Evolutionary conservation across 2,329 filamentous ascomycete genomes (phyloP), one percentile per base, ranked within the genome.

Genomic region (Truncatella angustata): DNA sequence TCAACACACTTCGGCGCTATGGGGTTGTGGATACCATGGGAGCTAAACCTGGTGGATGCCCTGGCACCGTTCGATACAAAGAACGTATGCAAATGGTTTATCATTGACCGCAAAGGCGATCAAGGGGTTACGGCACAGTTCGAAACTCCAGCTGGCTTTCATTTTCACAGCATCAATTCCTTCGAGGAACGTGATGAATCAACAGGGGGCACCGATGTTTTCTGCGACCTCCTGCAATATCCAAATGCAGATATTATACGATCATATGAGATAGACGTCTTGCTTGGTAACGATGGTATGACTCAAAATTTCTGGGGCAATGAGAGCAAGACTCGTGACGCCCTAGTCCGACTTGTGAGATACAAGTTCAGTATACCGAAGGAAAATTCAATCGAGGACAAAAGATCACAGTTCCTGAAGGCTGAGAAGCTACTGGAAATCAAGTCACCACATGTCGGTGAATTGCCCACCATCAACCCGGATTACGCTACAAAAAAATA

Each of bases 151-250:
- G 79, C 87, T 0, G 85, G 85, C 43, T 95, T 92, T 73, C 86
- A 84, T 68, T 95, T 95, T 67, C 90, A 96, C 69, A 82, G 81
- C 0, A 74, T 90, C 63, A 95, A 95, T 59, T 81, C 88, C 0
- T 94, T 85, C 65, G 88, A 93, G 61, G 80, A 89, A 56, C 57
- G 61, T 0, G 66, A 71, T 26, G 70, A 68, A 5, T 58, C 45
- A 2, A 70, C 74, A 1, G 60, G 64, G 0, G 64, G 63, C 1
- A 53, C 70, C 4, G 75, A 85, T 54, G 74, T 94, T 16, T 73
- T 84, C 26, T 82, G 86, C 50, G 90, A 95, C 55, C 65, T 87
- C 1, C 69, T 85, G 26, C 73, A 80, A 48, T 91, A 87, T 61
- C 75, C 81, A 0, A 86, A 81, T 48, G 70, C 80, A 0, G 84